Conservation (phyloP, 2,329 filamentous ascomycete genomes). For the Ascosphaera apis region DNA sequence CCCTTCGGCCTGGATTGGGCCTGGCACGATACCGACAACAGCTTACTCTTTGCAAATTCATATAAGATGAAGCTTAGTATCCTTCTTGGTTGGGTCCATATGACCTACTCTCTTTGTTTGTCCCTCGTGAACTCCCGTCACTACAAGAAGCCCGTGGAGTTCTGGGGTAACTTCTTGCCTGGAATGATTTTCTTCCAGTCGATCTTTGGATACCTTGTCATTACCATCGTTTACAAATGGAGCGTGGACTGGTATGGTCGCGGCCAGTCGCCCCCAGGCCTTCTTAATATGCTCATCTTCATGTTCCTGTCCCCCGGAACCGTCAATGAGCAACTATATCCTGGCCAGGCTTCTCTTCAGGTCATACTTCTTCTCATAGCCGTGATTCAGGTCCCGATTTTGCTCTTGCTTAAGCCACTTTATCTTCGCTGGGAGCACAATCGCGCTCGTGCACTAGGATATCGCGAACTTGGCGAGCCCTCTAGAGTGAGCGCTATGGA, state of each 20-base stretch:
- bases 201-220: slow-evolving; percentile 88
- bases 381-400: slow-evolving; percentile 62
- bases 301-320: slow-evolving; percentile 87
- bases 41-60: slow-evolving; percentile 87
- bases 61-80: slow-evolving; percentile 99
- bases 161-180: slow-evolving; percentile 91
- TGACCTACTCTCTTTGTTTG: slow-evolving; percentile 94
- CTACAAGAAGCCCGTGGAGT: slow-evolving; percentile 86
- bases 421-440: slow-evolving; percentile 92
- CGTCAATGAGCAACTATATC: slow-evolving; percentile 46
- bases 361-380: slow-evolving; percentile 59
- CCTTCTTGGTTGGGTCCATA: slow-evolving; percentile 87
- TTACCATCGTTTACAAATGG: slow-evolving; percentile 97
- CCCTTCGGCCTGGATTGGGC: slow-evolving; percentile 90
- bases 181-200: slow-evolving; percentile 99
- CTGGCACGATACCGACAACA: slow-evolving; percentile 92
- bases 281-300: slow-evolving; percentile 98
- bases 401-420: slow-evolving; percentile 87
- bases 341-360: slow-evolving; percentile 55
- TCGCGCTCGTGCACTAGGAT: slow-evolving; percentile 63
- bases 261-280: slow-evolving; percentile 49
- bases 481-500: slow-evolving; percentile 76
- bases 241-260: slow-evolving; percentile 59
- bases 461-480: slow-evolving; percentile 77
- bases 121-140: slow-evolving; percentile 82